Percentiles rank a stretch among this genome's conserved stretches.
phyloP scores from a whole-genome alignment of 106 monocot species.

The Phalaenopsis equestris region DNA sequence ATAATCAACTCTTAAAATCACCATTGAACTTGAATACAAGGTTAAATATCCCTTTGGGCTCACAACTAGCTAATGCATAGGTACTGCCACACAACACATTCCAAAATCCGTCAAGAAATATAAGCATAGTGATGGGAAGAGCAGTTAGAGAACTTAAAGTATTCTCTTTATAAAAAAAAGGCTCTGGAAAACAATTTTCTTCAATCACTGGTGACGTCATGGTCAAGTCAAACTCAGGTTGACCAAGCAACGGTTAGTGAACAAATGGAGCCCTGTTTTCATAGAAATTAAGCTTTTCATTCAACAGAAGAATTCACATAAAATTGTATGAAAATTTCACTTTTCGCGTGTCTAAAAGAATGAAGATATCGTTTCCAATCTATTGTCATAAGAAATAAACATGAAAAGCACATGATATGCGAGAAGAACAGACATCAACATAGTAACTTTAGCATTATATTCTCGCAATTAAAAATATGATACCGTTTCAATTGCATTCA shows the following conservation, averaged over 20 bases:
- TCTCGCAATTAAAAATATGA: background rate
- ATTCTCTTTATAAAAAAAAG: background rate
- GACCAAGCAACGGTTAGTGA: background rate
- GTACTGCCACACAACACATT: background rate
- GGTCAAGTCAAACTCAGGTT: background rate
- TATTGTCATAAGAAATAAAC: background rate
- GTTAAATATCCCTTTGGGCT: too few relatives aligned
- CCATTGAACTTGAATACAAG: too few relatives aligned
- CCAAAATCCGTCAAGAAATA: background rate
- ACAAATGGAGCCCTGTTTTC: too few relatives aligned
- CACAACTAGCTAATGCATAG: too few relatives aligned
- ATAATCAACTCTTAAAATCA: too few relatives aligned
- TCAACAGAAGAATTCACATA: background rate
- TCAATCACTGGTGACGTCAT: background rate
- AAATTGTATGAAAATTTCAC: background rate
- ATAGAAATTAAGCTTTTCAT: too few relatives aligned
- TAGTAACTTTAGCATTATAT: background rate
- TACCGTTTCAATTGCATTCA: constrained; percentile 22
- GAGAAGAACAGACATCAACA: background rate
- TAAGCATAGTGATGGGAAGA: background rate
- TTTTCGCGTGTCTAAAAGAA: background rate
- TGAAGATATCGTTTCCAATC: background rate
- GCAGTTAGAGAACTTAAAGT: background rate
- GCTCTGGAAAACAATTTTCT: background rate
- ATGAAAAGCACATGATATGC: background rate